These are phyloP conservation scores for Globisporangium lucens DNA, from an alignment of 352 stramenopile genomes.

Conservation along the genomic window DNA sequence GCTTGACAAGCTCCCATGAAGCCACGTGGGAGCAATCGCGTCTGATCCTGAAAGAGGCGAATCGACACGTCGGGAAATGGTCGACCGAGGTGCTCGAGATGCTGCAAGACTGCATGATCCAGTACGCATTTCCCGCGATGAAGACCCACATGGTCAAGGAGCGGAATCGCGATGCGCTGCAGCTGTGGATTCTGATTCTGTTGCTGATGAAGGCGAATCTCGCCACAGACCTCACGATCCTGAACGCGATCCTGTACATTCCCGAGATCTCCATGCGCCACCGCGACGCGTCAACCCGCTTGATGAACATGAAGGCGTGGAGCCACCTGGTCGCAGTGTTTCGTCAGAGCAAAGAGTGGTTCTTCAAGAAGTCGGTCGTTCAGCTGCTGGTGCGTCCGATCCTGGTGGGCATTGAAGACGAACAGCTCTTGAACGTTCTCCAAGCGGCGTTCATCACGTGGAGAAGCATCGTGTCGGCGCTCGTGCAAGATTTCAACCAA, in stretches of 20 bases:
- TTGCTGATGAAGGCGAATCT: constrained; percentile 40
- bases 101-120: constrained; percentile 34
- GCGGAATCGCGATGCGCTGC: constrained; percentile 40
- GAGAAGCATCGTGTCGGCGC: constrained; percentile 35
- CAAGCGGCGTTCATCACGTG: constrained; percentile 51
- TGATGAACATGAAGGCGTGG: constrained; percentile 59
- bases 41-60: constrained; percentile 47
- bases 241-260: constrained; percentile 57
- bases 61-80: constrained; percentile 30
- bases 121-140: constrained; percentile 59
- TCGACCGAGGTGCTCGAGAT: constrained; percentile 26
- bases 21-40: constrained; percentile 43
- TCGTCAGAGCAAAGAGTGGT: constrained; percentile 40
- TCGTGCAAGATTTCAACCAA: constrained; percentile 50
- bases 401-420: constrained; percentile 42
- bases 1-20: constrained; percentile 45
- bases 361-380: constrained; percentile 56
- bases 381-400: constrained; percentile 49
- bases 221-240: constrained; percentile 33
- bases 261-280: constrained; percentile 52
- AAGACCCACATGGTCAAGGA: constrained; percentile 45
- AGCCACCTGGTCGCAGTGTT: constrained; percentile 45
- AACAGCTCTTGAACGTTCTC: constrained; percentile 44
- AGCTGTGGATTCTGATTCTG: constrained; percentile 56
- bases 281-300: constrained; percentile 35